A percentile compares a stretch with the other conserved stretches of the same genome.
Conservation (phyloP, 2,329 filamentous ascomycete genomes). For the Aspergillus quadrilineatus region DNA sequence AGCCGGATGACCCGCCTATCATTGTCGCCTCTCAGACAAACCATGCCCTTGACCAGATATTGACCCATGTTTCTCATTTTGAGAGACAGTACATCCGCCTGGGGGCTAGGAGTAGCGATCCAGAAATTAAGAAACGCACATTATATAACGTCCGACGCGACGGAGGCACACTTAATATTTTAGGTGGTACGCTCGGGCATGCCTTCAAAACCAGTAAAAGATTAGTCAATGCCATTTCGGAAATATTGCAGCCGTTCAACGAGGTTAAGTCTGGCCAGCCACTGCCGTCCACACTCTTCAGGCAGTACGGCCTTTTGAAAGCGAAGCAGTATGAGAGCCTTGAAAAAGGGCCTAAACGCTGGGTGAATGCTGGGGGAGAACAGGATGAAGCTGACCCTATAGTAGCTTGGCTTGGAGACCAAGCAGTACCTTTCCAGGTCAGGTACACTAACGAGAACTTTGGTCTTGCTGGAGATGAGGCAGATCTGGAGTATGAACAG, state of each 20-base stretch:
- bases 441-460: constrained; percentile 51
- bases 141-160: constrained; percentile 60
- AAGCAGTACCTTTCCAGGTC: constrained; percentile 47
- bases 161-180: constrained; percentile 32
- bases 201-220: constrained; percentile 45
- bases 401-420: constrained; percentile 58
- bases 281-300: constrained; percentile 57
- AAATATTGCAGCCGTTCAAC: constrained; percentile 46
- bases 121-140: constrained; percentile 63
- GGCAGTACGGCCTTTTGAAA: constrained; percentile 58
- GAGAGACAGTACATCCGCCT: constrained; percentile 64
- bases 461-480: constrained; percentile 58
- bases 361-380: constrained; percentile 38
- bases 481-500: constrained; percentile 61
- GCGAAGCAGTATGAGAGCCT: constrained; percentile 64
- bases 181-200: constrained; percentile 41
- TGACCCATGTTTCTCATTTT: constrained; percentile 63
- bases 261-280: constrained; percentile 39
- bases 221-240: constrained; percentile 42
- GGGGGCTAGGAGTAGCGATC: constrained; percentile 68
- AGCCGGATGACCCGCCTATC: constrained; percentile 62
- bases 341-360: constrained; percentile 46
- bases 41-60: constrained; percentile 81
- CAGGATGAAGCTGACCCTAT: constrained; percentile 40
- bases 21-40: constrained; percentile 86